phyloP scores from a whole-genome alignment of 495 filamentous ascomycete species.

The Neurospora sp. region DNA sequence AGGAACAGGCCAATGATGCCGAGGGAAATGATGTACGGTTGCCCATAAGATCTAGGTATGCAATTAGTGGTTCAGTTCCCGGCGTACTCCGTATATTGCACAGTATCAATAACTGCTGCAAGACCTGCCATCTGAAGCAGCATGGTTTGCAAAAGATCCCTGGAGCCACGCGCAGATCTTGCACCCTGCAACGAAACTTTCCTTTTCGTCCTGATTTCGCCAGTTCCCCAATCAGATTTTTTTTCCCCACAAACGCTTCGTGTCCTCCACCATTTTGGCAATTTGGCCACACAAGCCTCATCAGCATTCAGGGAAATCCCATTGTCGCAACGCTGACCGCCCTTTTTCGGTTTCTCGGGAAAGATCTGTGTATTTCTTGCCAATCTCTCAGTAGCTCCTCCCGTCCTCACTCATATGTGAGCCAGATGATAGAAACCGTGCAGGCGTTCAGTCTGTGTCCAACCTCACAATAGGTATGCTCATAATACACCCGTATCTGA shows the following conservation, averaged over 20 bases:
- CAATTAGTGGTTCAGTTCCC: neutral
- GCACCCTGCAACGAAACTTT: slow-evolving; percentile 3
- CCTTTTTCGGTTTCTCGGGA: neutral
- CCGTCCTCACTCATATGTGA: neutral
- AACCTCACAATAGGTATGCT: neutral
- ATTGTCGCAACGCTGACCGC: neutral
- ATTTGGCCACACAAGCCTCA: neutral
- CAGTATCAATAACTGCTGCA: slow-evolving; percentile 3
- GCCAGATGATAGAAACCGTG: neutral
- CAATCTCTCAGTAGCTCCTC: neutral
- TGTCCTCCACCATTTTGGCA: neutral
- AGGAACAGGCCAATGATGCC: neutral
- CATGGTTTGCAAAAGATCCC: slow-evolving; percentile 22
- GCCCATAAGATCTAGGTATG: neutral
- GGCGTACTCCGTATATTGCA: neutral
- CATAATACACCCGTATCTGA: neutral
- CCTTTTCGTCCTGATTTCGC: slow-evolving; percentile 1
- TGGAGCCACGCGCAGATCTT: slow-evolving; percentile 29
- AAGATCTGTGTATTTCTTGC: neutral
- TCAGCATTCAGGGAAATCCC: neutral
- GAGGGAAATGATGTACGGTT: neutral
- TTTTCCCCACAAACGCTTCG: neutral
- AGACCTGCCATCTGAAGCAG: slow-evolving; percentile 16
- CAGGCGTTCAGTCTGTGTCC: neutral
- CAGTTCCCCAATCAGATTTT: neutral